phyloP scores from a whole-genome alignment of 768 basidiomycete genomes.

The Rhizopogon sp. region DNA sequence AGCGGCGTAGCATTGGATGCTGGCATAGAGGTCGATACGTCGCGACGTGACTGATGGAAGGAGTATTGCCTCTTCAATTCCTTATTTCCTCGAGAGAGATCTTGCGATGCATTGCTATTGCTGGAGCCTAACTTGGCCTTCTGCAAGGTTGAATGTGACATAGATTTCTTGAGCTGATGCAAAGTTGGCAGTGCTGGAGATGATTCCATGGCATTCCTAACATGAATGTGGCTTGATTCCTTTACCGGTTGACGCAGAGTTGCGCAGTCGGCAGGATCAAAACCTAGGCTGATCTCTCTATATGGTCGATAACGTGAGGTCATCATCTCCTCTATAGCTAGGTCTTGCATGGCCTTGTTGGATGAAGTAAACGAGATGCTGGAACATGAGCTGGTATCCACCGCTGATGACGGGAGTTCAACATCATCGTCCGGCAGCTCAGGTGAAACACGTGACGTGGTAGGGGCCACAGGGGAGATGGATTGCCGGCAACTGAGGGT shows the following conservation, averaged over 20 bases:
- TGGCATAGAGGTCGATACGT: slow-evolving; percentile 34
- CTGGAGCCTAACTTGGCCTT: slow-evolving; percentile 14
- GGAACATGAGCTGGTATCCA: slow-evolving; percentile 9
- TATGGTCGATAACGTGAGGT: slow-evolving; percentile 20
- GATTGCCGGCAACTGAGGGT: slow-evolving; percentile 40
- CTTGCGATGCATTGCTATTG: slow-evolving; percentile 14
- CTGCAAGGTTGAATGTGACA: slow-evolving; percentile 53
- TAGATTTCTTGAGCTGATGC: slow-evolving; percentile 37
- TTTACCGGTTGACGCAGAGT: not conserved
- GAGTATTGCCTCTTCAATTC: slow-evolving; percentile 51
- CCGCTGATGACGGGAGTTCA: slow-evolving; percentile 4
- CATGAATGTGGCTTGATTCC: not conserved
- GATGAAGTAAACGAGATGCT: slow-evolving; percentile 42
- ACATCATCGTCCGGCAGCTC: not conserved
- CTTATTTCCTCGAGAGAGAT: slow-evolving; percentile 21
- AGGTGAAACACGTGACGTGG: slow-evolving; percentile 22
- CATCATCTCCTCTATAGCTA: slow-evolving; percentile 20
- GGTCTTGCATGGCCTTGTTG: slow-evolving; percentile 24
- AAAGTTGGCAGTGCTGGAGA: not conserved
- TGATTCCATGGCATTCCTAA: not conserved
- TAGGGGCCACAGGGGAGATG: slow-evolving; percentile 40
- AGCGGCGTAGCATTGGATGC: slow-evolving; percentile 7
- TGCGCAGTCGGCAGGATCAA: not conserved
- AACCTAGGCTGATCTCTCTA: slow-evolving; percentile 19
- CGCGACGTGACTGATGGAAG: slow-evolving; percentile 55